Evolutionary conservation across 305 asterid genomes (phyloP), one percentile per base, ranked within the genome.

Genomic region (Fraxinus sp.): DNA sequence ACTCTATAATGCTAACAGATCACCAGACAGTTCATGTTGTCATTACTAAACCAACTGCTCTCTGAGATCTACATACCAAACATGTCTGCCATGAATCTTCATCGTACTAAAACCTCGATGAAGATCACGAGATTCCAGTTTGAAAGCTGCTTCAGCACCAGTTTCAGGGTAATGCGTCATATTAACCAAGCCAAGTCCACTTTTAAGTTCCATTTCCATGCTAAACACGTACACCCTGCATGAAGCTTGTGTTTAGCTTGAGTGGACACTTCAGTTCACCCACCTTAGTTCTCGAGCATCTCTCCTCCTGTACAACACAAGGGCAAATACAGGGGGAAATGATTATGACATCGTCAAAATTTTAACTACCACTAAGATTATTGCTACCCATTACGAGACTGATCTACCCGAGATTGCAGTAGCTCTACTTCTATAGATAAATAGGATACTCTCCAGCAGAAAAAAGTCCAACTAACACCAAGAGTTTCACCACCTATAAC

Each of bases 221-320:
- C 79, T 76, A 87, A 80, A 87, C 84, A 85, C 87, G 84, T 82
- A 78, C 82, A 78, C 83, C 81, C 86, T 72, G 88, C 90, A 80
- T 79, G 78, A 81, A 79, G 79, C 79, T 82, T 35, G 77, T 79
- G 86, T 77, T 86, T 86, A 81, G 90, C 90, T 86, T 78, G 75
- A 76, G 78, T 57, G 89, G 84, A 84, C 74, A 84, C 89, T 86
- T 85, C 87, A 78, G 79, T 75, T 74, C 90, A 84, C 79, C 85
- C 68, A 81, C 88, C 85, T 88, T 87, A 85, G 86, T 83, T 81
- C 80, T 81, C 84, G 83, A 85, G 91, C 93, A 90, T 87, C 89
- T 88, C 87, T 90, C 86, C 87, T 87, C 98, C 97, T 92, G 96
- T 91, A 87, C 93, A 92, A 91, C 93, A 90, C 94, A 90, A 91